Conservation (phyloP, 164 flowering plant genomes). For the Aristolochia contorta region DNA sequence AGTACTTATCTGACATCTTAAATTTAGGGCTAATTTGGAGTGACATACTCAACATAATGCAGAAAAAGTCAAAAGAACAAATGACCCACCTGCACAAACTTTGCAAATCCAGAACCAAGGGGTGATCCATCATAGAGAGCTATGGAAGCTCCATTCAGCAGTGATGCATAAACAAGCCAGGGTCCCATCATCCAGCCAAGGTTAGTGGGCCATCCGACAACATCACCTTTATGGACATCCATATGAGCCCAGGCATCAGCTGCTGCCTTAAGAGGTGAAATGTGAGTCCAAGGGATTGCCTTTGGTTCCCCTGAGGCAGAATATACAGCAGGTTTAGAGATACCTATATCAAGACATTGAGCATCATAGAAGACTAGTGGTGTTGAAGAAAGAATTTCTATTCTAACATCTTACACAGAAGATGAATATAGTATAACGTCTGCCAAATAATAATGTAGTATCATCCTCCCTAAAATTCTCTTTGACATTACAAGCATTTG, state of each 20-base stretch:
- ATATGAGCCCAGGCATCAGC: slow-evolving; percentile 97
- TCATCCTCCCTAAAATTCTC: too few species aligned
- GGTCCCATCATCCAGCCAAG: slow-evolving; percentile 99
- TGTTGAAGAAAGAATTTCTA: too few species aligned
- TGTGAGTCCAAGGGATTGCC: slow-evolving; percentile 91
- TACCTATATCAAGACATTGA: background rate
- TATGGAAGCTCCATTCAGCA: slow-evolving; percentile 84
- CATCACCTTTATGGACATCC: slow-evolving; percentile 80
- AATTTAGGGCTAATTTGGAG: too few species aligned
- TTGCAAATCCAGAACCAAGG: slow-evolving; percentile 78
- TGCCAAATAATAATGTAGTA: too few species aligned
- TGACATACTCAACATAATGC: too few species aligned
- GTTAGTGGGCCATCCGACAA: slow-evolving; percentile 95
- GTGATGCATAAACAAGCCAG: slow-evolving; percentile 89
- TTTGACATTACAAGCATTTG: too few species aligned
- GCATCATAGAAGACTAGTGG: background rate
- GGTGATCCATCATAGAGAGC: slow-evolving; percentile 96
- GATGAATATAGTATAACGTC: too few species aligned
- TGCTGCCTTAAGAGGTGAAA: slow-evolving; percentile 87
- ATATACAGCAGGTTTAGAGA: background rate
- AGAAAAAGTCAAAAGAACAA: too few species aligned
- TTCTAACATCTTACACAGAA: too few species aligned
- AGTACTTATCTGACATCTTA: too few species aligned
- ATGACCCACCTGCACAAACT: slow-evolving; percentile 74
- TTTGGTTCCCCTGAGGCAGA: slow-evolving; percentile 73